phyloP scores from a whole-genome alignment of 2,329 filamentous ascomycete species.

The Claviceps fusiformis region DNA sequence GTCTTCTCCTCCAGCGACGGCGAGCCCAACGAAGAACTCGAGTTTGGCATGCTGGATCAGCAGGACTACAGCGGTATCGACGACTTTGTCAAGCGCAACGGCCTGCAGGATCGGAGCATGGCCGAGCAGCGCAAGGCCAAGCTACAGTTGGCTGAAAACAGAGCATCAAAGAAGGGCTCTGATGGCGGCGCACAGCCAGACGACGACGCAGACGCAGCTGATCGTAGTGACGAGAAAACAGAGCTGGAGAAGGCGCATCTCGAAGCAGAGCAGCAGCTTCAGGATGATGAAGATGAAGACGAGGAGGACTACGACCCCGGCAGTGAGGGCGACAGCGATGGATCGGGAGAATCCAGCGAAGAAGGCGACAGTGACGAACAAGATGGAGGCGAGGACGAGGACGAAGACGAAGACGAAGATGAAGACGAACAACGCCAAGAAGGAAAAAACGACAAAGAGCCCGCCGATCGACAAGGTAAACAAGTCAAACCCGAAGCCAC shows the following conservation, averaged over 20 bases:
- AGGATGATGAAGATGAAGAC: constrained; percentile 49
- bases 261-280: constrained; percentile 38
- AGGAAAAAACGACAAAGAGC: constrained; percentile 17
- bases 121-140: constrained; percentile 54
- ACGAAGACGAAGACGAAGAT: too few species aligned
- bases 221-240: constrained; percentile 23
- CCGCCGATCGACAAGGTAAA: constrained; percentile 7
- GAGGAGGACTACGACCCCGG: constrained; percentile 56
- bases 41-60: constrained; percentile 58
- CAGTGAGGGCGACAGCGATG: constrained; percentile 45
- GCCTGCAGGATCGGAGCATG: constrained; percentile 54
- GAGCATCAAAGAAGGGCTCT: constrained; percentile 30
- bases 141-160: constrained; percentile 46
- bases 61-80: constrained; percentile 53
- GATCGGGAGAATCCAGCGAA: constrained; percentile 36
- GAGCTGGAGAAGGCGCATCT: constrained; percentile 35
- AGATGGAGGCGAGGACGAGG: constrained; percentile 28
- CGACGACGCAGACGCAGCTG: constrained; percentile 8
- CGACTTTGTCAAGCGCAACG: constrained; percentile 46
- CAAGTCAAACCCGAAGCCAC: constrained; percentile 8
- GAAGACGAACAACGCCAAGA: constrained; percentile 23
- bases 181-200: constrained; percentile 27
- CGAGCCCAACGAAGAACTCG: constrained; percentile 43
- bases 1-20: constrained; percentile 34
- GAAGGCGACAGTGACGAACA: constrained; percentile 41